A percentile compares a stretch with the other conserved stretches of the same genome.
phyloP scores from a whole-genome alignment of 306 rosid genomes.

The Vigna radiata region DNA sequence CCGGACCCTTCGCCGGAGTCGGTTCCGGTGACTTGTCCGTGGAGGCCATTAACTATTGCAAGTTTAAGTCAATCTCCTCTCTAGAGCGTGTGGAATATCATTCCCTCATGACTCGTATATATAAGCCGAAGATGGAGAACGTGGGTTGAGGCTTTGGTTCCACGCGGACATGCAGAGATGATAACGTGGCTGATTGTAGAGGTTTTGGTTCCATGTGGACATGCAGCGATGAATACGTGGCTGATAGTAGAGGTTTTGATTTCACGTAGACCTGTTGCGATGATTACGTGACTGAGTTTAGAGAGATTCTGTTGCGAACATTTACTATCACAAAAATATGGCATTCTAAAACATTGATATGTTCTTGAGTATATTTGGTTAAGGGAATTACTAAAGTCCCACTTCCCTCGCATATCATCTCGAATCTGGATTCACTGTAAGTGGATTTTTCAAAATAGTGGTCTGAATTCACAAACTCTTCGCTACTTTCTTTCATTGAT shows the following conservation, averaged over 20 bases:
- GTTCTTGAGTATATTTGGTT: too few species aligned
- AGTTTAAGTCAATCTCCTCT: background rate
- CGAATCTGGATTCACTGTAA: too few species aligned
- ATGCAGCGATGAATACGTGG: constrained; percentile 38
- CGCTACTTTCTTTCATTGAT: background rate
- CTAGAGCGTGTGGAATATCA: background rate
- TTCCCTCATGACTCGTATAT: background rate
- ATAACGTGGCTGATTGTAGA: constrained; percentile 16
- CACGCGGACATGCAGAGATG: constrained; percentile 44
- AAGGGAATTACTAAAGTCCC: too few species aligned
- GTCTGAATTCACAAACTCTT: background rate
- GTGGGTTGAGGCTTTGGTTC: constrained; percentile 31
- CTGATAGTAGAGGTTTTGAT: constrained; percentile 2
- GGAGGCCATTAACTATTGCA: constrained; percentile 37
- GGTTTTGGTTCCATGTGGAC: constrained; percentile 41
- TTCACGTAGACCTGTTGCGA: constrained; percentile 44
- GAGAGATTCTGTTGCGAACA: constrained; percentile 3
- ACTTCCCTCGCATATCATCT: too few species aligned
- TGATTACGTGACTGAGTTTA: constrained; percentile 20
- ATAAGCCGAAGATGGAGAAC: background rate
- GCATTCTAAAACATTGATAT: too few species aligned
- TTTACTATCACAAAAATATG: too few species aligned
- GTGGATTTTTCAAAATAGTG: background rate
- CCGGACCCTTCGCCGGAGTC: constrained; percentile 32
- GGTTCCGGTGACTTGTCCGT: constrained; percentile 48